Evolutionary conservation across 1,284 basidiomycete genomes (phyloP), one percentile per base, ranked within the genome.

Genomic region (Leccinum holopus): DNA sequence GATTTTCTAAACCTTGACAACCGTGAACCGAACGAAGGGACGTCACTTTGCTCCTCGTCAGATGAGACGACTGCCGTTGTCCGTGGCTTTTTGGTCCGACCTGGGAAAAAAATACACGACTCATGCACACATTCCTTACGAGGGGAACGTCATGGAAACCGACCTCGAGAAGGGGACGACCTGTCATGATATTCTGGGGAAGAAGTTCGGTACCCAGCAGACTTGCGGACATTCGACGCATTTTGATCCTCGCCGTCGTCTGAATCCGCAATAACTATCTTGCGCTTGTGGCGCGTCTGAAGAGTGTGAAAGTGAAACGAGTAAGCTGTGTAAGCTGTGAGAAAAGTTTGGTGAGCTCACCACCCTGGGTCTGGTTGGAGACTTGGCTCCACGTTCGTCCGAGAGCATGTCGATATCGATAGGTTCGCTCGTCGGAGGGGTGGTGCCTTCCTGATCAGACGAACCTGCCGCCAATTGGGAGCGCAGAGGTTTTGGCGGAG

Each of bases 381-480:
- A 58, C 32, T 75, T 76, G 39, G 80, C 80, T 37, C 14, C 16
- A n/a, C 82, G 82, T 5, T 81, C 82, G 25, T 82, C 82, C 7
- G 79, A 80, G 47, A 84, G 65, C 85, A 90, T 86, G 69, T 91
- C 90, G 5, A 92, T 80, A 66, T 92, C 89, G 61, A 91, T 82
- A 21, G 82, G 79, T 65, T 92, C 88, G 66, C 90, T 92, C 2
- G 88, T 89, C 0, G 90, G 89, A 51, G 90, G 90, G 1, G 67
- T 63, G 62, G 80, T 85, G 61, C 78, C 79, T n/a, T 77, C 79
- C 21, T 76, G 76, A 30, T 82, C 83, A 47, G 86, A 87, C 32
- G 81, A 81, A 68, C 79, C 81, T 16, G 70, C 76, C n/a, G 78
- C 76, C 10, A 68, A 67, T 32, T 77, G 77, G 1, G 77, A 54